phyloP scores from a whole-genome alignment of 768 basidiomycete species.

The Piloderma croceum region DNA sequence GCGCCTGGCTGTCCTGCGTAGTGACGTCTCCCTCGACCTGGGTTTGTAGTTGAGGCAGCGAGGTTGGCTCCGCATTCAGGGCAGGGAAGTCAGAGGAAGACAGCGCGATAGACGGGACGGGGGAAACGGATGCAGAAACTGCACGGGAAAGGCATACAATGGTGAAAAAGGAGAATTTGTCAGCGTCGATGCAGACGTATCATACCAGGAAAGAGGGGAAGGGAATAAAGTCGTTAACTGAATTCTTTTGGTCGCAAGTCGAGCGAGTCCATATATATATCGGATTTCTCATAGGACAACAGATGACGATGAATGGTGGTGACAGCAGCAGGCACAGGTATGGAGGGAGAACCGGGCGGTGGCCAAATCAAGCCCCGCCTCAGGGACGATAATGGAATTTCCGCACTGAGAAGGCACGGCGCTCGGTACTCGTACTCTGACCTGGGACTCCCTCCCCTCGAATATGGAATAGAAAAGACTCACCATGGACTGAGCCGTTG shows the following conservation, averaged over 20 bases:
- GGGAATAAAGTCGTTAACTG: slow-evolving; percentile 41
- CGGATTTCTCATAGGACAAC: too few species aligned
- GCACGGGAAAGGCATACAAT: slow-evolving; percentile 35
- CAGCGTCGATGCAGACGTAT: slow-evolving; percentile 49
- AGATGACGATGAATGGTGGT: slow-evolving; percentile 18
- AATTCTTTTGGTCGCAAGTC: too few species aligned
- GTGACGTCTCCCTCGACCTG: slow-evolving; percentile 26
- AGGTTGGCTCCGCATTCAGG: slow-evolving; percentile 36
- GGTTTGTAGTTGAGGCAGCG: slow-evolving; percentile 21
- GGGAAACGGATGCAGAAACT: slow-evolving; percentile 31
- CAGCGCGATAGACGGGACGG: slow-evolving; percentile 43
- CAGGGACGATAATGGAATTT: slow-evolving; percentile 69
- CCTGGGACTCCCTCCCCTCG: slow-evolving; percentile 74
- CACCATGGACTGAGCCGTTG: slow-evolving; percentile 53
- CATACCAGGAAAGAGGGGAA: slow-evolving; percentile 33
- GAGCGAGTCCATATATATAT: too few species aligned
- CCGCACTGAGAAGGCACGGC: slow-evolving; percentile 86
- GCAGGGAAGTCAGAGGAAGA: slow-evolving; percentile 77
- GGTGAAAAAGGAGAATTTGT: slow-evolving; percentile 34
- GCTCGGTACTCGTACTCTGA: slow-evolving; percentile 86
- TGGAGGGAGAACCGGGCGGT: slow-evolving; percentile 17
- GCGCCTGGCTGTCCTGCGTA: slow-evolving; percentile 34
- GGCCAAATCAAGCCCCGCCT: slow-evolving; percentile 32
- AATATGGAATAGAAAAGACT: slow-evolving; percentile 47
- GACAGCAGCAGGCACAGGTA: slow-evolving; percentile 5